phyloP scores from a whole-genome alignment of 2,329 filamentous ascomycete genomes.

The Fusarium concolor region DNA sequence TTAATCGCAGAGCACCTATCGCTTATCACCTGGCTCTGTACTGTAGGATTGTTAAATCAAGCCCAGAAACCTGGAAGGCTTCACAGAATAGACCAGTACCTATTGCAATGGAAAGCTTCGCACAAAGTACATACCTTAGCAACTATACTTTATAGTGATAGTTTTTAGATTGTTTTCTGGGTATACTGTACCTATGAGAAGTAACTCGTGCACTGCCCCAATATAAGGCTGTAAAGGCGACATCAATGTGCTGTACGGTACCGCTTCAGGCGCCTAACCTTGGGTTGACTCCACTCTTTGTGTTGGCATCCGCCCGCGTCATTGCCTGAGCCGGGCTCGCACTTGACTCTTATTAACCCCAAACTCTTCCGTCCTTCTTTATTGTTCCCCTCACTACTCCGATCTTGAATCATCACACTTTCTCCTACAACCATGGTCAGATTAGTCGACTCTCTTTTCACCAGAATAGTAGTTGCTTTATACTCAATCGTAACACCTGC shows the following conservation, averaged over 20 bases:
- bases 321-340: conserved; percentile 24
- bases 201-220: neutral
- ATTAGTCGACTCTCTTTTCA: conserved; percentile 36
- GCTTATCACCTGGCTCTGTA: neutral
- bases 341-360: conserved; percentile 27
- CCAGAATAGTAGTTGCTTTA: conserved; percentile 38
- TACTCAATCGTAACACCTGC: conserved; percentile 33
- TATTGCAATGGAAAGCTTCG: too few relatives aligned
- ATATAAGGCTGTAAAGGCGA: conserved; percentile 16
- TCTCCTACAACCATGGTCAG: conserved; percentile 44
- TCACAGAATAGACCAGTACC: neutral
- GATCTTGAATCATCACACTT: conserved; percentile 28
- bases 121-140: neutral
- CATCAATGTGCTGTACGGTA: conserved; percentile 3
- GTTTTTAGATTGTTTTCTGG: too few relatives aligned
- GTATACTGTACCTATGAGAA: too few relatives aligned
- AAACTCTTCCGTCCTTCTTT: conserved; percentile 23
- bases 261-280: conserved; percentile 27
- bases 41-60: neutral
- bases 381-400: conserved; percentile 29
- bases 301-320: conserved; percentile 34
- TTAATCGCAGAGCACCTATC: conserved; percentile 5
- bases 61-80: neutral
- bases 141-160: too few relatives aligned
- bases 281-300: conserved; percentile 19